Evolutionary conservation across 371 early-diverging fungal species (phyloP).

Genomic region (Rhizopus stolonifer): DNA sequence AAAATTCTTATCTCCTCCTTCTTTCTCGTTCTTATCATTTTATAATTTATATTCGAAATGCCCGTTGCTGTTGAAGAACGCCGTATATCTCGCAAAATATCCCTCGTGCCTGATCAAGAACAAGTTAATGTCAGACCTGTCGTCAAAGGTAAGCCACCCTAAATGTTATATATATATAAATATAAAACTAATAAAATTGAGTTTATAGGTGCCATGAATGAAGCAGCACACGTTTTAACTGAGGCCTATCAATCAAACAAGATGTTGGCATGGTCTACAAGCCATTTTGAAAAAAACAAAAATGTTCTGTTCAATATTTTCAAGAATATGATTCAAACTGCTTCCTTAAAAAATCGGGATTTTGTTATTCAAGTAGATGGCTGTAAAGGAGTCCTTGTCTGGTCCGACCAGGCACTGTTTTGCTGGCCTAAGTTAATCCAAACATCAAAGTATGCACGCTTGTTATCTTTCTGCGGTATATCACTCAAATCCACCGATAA

Average conservation of each 20-base stretch:
- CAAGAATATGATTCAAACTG: slow-evolving; percentile 37
- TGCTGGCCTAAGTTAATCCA: slow-evolving; percentile 30
- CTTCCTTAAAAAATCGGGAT: slow-evolving; percentile 40
- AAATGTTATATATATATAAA: neutral
- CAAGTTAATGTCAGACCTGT: slow-evolving; percentile 27
- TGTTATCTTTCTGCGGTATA: slow-evolving; percentile 14
- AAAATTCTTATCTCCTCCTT: neutral
- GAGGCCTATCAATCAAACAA: slow-evolving; percentile 33
- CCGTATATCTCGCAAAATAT: slow-evolving; percentile 18
- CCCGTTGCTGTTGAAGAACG: slow-evolving; percentile 14
- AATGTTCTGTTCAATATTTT: slow-evolving; percentile 32
- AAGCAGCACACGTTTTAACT: slow-evolving; percentile 44
- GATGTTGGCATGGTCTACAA: slow-evolving; percentile 23
- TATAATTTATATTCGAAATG: slow-evolving; percentile 5
- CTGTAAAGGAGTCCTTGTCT: slow-evolving; percentile 47
- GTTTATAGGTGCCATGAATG: slow-evolving; percentile 40
- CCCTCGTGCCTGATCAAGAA: slow-evolving; percentile 16
- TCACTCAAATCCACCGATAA: slow-evolving; percentile 24
- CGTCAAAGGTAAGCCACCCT: slow-evolving; percentile 20
- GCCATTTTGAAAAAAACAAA: slow-evolving; percentile 23
- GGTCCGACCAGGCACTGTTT: slow-evolving; percentile 33
- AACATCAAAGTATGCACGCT: slow-evolving; percentile 30
- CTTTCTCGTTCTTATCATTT: neutral
- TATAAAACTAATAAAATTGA: neutral
- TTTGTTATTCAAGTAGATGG: slow-evolving; percentile 49